These are phyloP conservation scores for Globisporangium recalcitrans DNA, from an alignment of 352 stramenopile species.

Conservation along the genomic window DNA sequence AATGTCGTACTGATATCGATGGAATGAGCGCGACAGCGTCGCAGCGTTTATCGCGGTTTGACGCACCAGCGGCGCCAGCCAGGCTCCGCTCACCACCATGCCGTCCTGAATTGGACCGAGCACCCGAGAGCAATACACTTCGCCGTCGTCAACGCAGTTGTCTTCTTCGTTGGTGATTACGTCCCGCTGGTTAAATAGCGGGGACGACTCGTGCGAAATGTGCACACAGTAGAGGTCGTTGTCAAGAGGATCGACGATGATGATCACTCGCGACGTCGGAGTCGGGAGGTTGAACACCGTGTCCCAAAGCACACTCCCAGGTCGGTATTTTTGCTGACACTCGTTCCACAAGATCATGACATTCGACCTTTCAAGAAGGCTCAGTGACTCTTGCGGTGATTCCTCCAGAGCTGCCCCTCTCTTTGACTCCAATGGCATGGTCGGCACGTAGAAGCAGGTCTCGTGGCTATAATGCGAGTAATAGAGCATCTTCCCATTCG, in stretches of 20 bases:
- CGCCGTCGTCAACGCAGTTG: constrained; percentile 67
- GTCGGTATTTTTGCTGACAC: constrained; percentile 78
- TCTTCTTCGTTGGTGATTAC: constrained; percentile 72
- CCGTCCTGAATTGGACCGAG: constrained; percentile 78
- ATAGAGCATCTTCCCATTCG: constrained; percentile 52
- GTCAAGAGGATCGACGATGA: constrained; percentile 80
- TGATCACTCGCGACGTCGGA: constrained; percentile 67
- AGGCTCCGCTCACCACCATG: constrained; percentile 79
- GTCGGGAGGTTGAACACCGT: constrained; percentile 67
- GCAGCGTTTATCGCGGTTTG: constrained; percentile 82
- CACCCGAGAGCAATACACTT: constrained; percentile 78
- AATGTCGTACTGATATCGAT: constrained; percentile 73
- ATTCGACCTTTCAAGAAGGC: constrained; percentile 56
- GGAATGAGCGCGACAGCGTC: constrained; percentile 60
- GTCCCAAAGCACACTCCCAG: constrained; percentile 75
- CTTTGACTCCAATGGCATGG: constrained; percentile 44
- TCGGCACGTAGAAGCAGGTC: constrained; percentile 79
- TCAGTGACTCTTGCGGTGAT: constrained; percentile 22
- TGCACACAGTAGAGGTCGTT: constrained; percentile 85
- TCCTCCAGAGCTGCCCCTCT: constrained; percentile 22
- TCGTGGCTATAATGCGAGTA: constrained; percentile 78
- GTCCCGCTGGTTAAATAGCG: constrained; percentile 69
- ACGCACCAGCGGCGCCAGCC: constrained; percentile 74
- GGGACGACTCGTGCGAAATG: constrained; percentile 73
- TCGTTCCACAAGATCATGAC: constrained; percentile 88